phyloP scores from a whole-genome alignment of 768 basidiomycete species.

The Rhizopogon roseolus region DNA sequence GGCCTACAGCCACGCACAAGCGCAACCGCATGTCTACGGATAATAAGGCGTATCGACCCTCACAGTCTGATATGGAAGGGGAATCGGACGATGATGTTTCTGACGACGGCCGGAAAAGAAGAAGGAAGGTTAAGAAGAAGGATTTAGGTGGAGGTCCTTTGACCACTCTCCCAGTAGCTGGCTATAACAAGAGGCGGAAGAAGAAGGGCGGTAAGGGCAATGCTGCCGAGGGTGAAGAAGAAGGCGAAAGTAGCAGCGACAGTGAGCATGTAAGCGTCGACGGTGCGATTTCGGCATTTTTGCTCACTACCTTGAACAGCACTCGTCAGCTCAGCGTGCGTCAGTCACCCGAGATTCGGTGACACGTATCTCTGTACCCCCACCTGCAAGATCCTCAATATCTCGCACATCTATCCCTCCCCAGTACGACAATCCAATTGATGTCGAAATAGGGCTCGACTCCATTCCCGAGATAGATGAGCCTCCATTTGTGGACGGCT shows the following conservation, averaged over 20 bases:
- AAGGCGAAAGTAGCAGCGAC: conserved; percentile 37
- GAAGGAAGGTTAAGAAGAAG: conserved; percentile 44
- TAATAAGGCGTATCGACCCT: conserved; percentile 79
- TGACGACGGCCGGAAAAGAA: conserved; percentile 48
- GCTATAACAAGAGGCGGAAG: conserved; percentile 57
- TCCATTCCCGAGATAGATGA: conserved; percentile 69
- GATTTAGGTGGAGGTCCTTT: conserved; percentile 51
- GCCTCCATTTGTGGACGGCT: conserved; percentile 25
- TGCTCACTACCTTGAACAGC: conserved; percentile 10
- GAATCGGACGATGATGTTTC: conserved; percentile 54
- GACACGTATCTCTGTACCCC: conserved; percentile 32
- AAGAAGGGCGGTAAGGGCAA: conserved; percentile 43
- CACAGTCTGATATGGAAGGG: conserved; percentile 57
- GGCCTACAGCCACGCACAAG: conserved; percentile 32
- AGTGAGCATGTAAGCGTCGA: conserved; percentile 37
- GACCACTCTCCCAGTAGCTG: conserved; percentile 62
- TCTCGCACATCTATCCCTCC: conserved; percentile 40
- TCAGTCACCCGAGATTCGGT: conserved; percentile 32
- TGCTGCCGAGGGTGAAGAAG: conserved; percentile 38
- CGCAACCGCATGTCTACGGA: conserved; percentile 67
- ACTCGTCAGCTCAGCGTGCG: conserved; percentile 22
- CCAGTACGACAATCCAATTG: conserved; percentile 26
- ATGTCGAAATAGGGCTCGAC: conserved; percentile 49
- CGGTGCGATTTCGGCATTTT: conserved; percentile 16
- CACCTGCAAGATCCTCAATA: conserved; percentile 30